Conservation (phyloP, 345 rosid species). For the Populus tremula region DNA sequence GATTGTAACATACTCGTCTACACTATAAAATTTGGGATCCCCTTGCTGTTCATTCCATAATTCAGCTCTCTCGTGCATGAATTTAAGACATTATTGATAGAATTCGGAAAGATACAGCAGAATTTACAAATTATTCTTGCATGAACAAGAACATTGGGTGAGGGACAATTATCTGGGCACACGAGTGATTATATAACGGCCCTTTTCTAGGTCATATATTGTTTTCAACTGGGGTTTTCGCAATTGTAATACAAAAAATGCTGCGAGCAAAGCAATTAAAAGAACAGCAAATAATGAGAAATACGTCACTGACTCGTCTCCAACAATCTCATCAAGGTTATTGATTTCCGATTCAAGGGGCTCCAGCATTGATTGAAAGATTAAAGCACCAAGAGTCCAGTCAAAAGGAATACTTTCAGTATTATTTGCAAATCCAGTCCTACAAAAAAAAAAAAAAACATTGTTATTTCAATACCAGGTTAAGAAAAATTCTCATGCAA, state of each 20-base stretch:
- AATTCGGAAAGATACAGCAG: constrained; percentile 4
- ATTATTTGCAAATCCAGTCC: constrained; percentile 29
- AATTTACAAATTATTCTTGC: constrained; percentile 12
- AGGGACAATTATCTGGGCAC: constrained; percentile 25
- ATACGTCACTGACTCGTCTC: constrained; percentile 37
- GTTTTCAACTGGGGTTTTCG: constrained; percentile 40
- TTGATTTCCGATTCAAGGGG: constrained; percentile 17
- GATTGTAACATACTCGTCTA: neutral
- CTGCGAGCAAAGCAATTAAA: constrained; percentile 35
- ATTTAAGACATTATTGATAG: no score
- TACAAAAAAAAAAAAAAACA: constrained; percentile 3
- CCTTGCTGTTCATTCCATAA: neutral
- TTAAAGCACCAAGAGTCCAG: constrained; percentile 54
- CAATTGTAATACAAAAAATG: constrained; percentile 30
- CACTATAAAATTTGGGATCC: neutral
- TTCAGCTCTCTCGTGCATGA: neutral
- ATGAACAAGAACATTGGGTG: neutral
- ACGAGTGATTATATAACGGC: constrained; percentile 34
- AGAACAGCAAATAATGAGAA: constrained; percentile 42
- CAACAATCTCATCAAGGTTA: constrained; percentile 32
- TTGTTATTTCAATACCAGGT: neutral
- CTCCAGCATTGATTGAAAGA: constrained; percentile 32
- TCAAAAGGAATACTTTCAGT: constrained; percentile 33
- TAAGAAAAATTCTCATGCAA: neutral
- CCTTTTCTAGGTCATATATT: constrained; percentile 39